Evolutionary conservation across 495 filamentous ascomycete species (phyloP).

Genomic region (Letharia columbiana): DNA sequence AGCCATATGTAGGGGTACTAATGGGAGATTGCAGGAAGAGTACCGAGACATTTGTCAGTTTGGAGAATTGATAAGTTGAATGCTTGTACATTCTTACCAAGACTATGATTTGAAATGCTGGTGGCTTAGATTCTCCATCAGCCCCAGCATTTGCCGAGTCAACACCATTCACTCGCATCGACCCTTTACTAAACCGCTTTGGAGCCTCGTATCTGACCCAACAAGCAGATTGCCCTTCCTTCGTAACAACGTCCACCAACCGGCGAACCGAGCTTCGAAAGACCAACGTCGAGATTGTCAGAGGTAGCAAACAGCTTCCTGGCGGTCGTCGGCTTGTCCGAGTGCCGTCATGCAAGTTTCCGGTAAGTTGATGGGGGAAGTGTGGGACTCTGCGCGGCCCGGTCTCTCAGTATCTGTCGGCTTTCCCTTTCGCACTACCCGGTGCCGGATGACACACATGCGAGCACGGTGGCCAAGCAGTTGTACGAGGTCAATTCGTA

Average conservation of each 20-base stretch:
- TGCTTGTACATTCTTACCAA: slow-evolving; percentile 48
- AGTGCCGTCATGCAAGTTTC: background rate
- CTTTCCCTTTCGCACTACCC: background rate
- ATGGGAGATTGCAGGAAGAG: slow-evolving; percentile 1
- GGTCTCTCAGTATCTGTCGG: background rate
- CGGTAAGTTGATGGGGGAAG: background rate
- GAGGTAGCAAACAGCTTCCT: background rate
- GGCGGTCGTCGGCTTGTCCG: background rate
- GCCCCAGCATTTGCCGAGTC: slow-evolving; percentile 22
- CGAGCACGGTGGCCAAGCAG: background rate
- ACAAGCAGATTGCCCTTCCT: background rate
- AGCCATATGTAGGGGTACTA: slow-evolving; percentile 1
- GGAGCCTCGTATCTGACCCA: background rate
- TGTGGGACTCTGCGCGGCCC: background rate
- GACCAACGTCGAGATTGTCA: background rate
- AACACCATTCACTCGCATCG: slow-evolving; percentile 25
- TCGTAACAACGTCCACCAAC: background rate
- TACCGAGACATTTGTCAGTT: slow-evolving; percentile 11
- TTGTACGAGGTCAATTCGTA: background rate
- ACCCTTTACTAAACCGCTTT: slow-evolving; percentile 5
- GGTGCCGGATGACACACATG: background rate
- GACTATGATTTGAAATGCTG: slow-evolving; percentile 70
- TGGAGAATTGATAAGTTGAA: background rate
- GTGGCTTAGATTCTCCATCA: slow-evolving; percentile 23
- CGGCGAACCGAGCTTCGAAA: background rate